Evolutionary conservation across 345 rosid genomes (phyloP).

Genomic region (Durio zibethinus): DNA sequence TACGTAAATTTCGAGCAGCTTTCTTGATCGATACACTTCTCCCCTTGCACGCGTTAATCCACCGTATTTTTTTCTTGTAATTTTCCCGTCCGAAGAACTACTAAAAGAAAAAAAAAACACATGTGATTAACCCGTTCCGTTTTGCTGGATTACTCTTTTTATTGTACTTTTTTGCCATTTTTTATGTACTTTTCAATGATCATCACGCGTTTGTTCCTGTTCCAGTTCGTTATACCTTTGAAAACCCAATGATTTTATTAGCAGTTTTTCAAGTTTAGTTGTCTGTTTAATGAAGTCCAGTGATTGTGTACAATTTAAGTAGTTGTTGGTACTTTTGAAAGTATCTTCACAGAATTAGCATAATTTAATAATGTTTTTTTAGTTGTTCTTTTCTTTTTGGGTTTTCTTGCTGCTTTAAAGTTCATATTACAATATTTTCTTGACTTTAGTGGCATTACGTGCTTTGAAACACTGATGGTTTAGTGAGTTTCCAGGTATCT

Average conservation of each 20-base stretch:
- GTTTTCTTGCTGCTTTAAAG: too few species aligned
- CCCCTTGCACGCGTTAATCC: neutral
- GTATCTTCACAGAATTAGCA: neutral
- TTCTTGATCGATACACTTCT: neutral
- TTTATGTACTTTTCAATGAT: neutral
- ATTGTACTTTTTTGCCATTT: neutral
- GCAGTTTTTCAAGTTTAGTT: too few species aligned
- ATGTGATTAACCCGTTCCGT: neutral
- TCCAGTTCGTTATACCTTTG: neutral
- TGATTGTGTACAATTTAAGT: neutral
- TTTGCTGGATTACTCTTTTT: neutral
- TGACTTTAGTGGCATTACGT: neutral
- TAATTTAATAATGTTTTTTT: neutral
- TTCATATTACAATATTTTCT: neutral
- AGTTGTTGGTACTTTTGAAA: neutral
- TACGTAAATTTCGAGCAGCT: neutral
- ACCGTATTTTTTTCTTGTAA: neutral
- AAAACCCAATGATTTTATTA: neutral
- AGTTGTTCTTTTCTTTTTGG: too few species aligned
- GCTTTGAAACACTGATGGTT: neutral
- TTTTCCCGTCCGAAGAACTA: neutral
- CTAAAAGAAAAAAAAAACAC: too few species aligned
- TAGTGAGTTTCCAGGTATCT: neutral
- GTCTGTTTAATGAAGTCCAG: neutral
- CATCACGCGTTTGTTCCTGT: neutral